These are phyloP conservation scores for Leishmania tarentolae DNA, from an alignment of 208 protist species.

Conservation along the genomic window DNA sequence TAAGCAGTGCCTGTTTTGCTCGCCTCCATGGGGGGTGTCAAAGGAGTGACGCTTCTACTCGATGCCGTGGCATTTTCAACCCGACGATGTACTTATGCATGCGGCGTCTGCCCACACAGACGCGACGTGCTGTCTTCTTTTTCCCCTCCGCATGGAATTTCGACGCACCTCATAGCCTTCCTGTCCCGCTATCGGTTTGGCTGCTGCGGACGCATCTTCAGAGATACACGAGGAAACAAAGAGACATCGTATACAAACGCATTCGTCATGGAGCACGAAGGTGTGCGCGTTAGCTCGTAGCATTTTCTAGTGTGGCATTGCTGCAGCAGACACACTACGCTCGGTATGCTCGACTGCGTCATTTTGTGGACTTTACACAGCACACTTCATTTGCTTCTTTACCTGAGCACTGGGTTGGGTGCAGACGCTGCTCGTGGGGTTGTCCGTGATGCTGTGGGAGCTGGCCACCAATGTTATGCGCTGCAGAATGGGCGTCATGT, in stretches of 20 bases:
- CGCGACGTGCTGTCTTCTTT: neutral
- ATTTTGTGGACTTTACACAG: conserved; percentile 26
- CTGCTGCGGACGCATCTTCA: neutral
- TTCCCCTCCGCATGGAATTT: neutral
- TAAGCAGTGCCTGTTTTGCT: neutral
- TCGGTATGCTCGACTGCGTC: conserved; percentile 29
- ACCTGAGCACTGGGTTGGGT: conserved; percentile 36
- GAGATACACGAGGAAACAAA: neutral
- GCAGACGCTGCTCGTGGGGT: conserved; percentile 26
- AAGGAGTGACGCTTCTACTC: neutral
- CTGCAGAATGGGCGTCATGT: conserved; percentile 33
- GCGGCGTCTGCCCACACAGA: no score
- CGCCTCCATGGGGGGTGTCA: neutral
- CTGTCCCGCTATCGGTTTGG: neutral
- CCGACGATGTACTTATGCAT: no score
- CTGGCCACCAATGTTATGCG: conserved; percentile 34
- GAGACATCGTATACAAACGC: neutral
- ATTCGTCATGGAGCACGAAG: neutral
- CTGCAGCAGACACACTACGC: neutral
- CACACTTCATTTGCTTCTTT: conserved; percentile 33
- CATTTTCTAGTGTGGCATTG: neutral
- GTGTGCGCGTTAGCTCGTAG: neutral
- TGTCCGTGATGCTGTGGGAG: conserved; percentile 39
- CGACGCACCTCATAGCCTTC: neutral
- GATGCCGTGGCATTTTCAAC: no score